phyloP scores from a whole-genome alignment of 805 yeast genomes.

The Dipodascus geniculatus region DNA sequence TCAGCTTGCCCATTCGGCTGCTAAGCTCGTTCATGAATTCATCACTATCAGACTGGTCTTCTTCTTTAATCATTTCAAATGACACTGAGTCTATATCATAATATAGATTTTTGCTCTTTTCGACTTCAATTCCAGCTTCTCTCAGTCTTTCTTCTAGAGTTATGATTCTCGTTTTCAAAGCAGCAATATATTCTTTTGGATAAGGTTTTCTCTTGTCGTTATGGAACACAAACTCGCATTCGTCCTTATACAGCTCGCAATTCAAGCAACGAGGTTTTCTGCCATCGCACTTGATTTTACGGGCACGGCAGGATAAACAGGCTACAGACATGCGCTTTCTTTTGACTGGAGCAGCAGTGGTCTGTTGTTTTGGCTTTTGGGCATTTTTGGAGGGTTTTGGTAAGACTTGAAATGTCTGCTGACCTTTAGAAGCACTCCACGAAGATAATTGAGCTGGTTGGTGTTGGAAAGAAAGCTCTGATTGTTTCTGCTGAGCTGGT shows the following conservation, averaged over 20 bases:
- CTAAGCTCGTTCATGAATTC: not conserved
- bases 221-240: constrained; percentile 4
- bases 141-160: constrained; percentile 3
- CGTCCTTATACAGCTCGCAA: constrained; percentile 5
- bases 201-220: constrained; percentile 9
- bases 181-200: constrained; percentile 7
- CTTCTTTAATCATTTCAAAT: not conserved
- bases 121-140: not conserved
- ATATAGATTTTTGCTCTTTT: not conserved
- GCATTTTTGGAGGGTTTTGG: not conserved
- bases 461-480: no score
- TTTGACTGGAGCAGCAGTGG: constrained; percentile 2
- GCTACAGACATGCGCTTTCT: constrained; percentile 8
- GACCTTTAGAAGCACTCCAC: not conserved
- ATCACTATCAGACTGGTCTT: not conserved
- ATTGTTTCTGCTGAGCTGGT: no score
- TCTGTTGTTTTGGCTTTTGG: not conserved
- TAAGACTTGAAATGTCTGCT: not conserved
- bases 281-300: constrained; percentile 7
- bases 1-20: constrained; percentile 4
- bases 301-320: constrained; percentile 5
- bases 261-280: constrained; percentile 6
- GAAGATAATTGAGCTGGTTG: not conserved
- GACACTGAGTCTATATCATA: not conserved
- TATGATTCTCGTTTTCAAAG: constrained; percentile 3